Evolutionary conservation across 106 monocot species (phyloP).

Genomic region (Posidonia australis): DNA sequence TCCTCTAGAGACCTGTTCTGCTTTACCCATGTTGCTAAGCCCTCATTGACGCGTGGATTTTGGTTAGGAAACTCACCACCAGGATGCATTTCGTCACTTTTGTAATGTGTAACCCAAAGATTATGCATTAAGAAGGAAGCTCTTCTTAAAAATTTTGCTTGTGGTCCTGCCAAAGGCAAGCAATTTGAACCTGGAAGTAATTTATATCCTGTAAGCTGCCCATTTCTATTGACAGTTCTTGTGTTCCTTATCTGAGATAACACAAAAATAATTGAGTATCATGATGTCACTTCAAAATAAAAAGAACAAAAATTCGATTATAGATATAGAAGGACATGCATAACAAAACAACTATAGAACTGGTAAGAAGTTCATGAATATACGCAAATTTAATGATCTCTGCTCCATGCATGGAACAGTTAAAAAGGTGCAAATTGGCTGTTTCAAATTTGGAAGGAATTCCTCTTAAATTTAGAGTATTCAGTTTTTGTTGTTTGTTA

Average conservation of each 20-base stretch:
- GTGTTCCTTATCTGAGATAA: conserved; percentile 82
- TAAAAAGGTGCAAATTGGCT: too few relatives aligned
- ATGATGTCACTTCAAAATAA: neutral
- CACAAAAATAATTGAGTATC: neutral
- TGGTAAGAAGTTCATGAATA: too few relatives aligned
- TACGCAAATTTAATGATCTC: too few relatives aligned
- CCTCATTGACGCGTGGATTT: conserved; percentile 88
- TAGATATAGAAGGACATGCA: too few relatives aligned
- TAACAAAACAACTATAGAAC: too few relatives aligned
- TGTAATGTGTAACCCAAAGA: conserved; percentile 97
- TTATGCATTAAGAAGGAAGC: conserved; percentile 96
- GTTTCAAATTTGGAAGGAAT: too few relatives aligned
- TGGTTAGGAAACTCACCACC: conserved; percentile 99
- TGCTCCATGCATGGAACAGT: too few relatives aligned
- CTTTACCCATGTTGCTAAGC: conserved; percentile 88
- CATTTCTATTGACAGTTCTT: conserved; percentile 87
- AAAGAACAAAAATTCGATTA: neutral
- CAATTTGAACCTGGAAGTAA: conserved; percentile 94
- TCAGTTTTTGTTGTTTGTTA: too few relatives aligned
- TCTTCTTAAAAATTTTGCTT: conserved; percentile 82
- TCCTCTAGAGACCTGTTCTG: conserved; percentile 89
- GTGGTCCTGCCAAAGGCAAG: conserved; percentile 73
- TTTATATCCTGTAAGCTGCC: conserved; percentile 87
- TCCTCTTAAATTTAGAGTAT: too few relatives aligned
- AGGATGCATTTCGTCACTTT: conserved; percentile 77